Percentiles rank a stretch among this genome's conserved stretches.
Evolutionary conservation across 225 moss, liverwort and hornwort genomes (phyloP).

Genomic region (Marchantia polymorpha): DNA sequence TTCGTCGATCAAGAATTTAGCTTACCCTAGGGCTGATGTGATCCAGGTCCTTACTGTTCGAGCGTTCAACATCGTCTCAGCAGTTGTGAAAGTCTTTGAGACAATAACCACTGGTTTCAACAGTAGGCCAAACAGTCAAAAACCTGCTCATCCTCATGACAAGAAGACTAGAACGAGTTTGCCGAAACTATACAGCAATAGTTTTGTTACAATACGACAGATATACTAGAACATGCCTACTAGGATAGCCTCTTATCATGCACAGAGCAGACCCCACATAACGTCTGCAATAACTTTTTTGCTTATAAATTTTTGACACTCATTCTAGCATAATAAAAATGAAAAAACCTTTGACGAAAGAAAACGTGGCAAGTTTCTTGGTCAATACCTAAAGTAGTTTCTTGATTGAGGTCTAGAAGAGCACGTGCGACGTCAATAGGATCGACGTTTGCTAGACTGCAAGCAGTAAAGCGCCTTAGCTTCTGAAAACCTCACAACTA

Average conservation of each 20-base stretch:
- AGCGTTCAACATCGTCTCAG: slow-evolving; percentile 98
- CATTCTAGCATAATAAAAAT: background rate
- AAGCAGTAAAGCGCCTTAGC: slow-evolving; percentile 4
- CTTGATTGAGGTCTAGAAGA: slow-evolving; percentile 66
- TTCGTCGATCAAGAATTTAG: slow-evolving; percentile 13
- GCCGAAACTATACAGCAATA: background rate
- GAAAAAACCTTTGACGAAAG: background rate
- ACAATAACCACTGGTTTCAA: slow-evolving; percentile 75
- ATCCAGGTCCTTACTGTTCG: slow-evolving; percentile 90
- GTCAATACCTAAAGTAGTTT: slow-evolving; percentile 77
- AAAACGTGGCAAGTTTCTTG: background rate
- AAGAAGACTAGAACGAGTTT: background rate
- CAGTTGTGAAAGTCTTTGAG: slow-evolving; percentile 95
- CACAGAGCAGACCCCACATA: background rate
- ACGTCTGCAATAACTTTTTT: too few species aligned
- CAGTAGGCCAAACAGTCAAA: slow-evolving; percentile 3
- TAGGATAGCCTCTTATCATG: background rate
- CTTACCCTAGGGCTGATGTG: slow-evolving; percentile 82
- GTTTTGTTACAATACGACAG: background rate
- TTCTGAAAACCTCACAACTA: background rate
- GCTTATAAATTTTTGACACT: too few species aligned
- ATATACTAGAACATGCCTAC: background rate
- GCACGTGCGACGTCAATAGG: slow-evolving; percentile 92
- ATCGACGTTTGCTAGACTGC: slow-evolving; percentile 97
- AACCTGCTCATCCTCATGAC: background rate